Percentiles rank a stretch among this genome's conserved stretches.
Evolutionary conservation across 192 early-diverging fungal genomes (phyloP).

Genomic region (Haplosporangium gracile): DNA sequence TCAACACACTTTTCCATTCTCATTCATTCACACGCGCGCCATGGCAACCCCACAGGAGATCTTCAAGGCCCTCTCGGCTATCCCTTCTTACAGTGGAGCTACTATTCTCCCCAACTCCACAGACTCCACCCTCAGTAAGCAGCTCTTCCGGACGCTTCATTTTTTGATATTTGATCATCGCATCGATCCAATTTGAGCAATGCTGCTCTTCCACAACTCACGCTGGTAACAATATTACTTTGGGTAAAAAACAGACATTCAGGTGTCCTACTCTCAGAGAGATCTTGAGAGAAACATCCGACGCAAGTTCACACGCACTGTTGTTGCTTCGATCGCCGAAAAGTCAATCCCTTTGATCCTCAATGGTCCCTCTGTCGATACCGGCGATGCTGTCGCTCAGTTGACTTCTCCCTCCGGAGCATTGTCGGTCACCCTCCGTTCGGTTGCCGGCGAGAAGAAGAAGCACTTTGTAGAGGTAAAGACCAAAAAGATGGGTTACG

Average conservation of each 20-base stretch:
- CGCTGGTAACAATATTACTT: not conserved
- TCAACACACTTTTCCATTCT: not conserved
- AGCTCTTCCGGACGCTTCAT: not conserved
- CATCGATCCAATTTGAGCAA: not conserved
- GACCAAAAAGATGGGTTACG: not conserved
- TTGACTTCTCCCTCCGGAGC: constrained; percentile 53
- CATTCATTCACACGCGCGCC: not conserved
- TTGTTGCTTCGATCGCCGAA: constrained; percentile 50
- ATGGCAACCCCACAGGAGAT: constrained; percentile 53
- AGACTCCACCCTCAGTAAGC: constrained; percentile 35
- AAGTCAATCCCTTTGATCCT: constrained; percentile 43
- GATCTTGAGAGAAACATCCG: constrained; percentile 66
- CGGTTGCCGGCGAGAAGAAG: constrained; percentile 57
- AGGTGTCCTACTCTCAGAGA: constrained; percentile 58
- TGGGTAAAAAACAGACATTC: constrained; percentile 26
- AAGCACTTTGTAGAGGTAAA: constrained; percentile 70
- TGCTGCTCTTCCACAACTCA: not conserved
- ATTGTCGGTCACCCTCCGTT: constrained; percentile 55
- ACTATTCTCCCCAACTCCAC: constrained; percentile 40
- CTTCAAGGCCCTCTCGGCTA: constrained; percentile 48
- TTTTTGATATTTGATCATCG: not conserved
- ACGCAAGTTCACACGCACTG: constrained; percentile 58
- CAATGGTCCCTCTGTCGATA: constrained; percentile 37
- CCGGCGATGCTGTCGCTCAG: constrained; percentile 50
- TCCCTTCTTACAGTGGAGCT: constrained; percentile 52